Evolutionary conservation across 768 basidiomycete genomes (phyloP).

Genomic region (Boletus sp.): DNA sequence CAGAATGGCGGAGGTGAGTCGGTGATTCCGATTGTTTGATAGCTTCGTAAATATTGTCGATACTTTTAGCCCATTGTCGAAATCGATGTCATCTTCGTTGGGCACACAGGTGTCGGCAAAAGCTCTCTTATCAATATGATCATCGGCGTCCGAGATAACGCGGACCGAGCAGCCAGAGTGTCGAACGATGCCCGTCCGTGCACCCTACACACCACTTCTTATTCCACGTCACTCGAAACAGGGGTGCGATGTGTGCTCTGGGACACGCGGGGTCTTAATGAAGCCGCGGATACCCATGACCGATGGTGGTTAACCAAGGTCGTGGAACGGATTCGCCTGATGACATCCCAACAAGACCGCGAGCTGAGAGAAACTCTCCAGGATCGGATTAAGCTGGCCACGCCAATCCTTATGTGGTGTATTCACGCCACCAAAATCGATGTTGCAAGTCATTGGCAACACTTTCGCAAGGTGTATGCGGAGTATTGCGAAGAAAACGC

Average conservation of each 20-base stretch:
- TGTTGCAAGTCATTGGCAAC: conserved; percentile 13
- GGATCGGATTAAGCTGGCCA: background rate
- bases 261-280: conserved; percentile 27
- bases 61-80: conserved; percentile 4
- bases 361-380: conserved; percentile 17
- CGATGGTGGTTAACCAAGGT: conserved; percentile 8
- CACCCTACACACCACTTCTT: conserved; percentile 10
- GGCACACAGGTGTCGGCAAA: conserved; percentile 26
- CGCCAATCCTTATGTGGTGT: conserved; percentile 25
- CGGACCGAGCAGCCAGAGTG: conserved; percentile 9
- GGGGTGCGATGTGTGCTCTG: conserved; percentile 17
- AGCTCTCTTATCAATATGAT: conserved; percentile 27
- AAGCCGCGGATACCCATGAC: conserved; percentile 11
- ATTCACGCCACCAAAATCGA: conserved; percentile 21
- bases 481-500: conserved; percentile 22
- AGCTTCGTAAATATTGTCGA: conserved; percentile 1
- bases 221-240: background rate
- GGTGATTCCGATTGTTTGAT: background rate
- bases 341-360: conserved; percentile 12
- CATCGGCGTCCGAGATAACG: conserved; percentile 6
- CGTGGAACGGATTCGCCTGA: conserved; percentile 9
- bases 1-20: conserved; percentile 23
- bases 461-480: conserved; percentile 22
- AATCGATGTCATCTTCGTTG: conserved; percentile 21
- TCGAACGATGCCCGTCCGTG: conserved; percentile 19